Conservation (phyloP, 2,329 filamentous ascomycete genomes). For the Diaporthe sp. region DNA sequence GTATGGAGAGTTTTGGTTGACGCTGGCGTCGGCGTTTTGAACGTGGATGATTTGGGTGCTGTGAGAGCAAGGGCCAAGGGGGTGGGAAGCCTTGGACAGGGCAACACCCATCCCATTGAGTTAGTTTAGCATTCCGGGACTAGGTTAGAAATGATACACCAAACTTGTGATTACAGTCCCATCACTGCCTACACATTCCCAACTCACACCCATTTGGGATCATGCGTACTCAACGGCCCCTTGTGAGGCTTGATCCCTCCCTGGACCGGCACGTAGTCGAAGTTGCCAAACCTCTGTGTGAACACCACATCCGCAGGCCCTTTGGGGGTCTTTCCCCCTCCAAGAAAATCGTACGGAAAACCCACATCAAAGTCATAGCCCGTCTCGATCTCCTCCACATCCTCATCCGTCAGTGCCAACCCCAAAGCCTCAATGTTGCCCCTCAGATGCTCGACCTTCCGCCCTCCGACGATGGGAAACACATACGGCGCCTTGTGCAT, state of each 20-base stretch:
- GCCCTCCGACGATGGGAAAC: constrained; percentile 79
- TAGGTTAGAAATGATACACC: neutral
- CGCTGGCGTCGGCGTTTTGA: constrained; percentile 18
- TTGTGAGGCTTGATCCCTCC: neutral
- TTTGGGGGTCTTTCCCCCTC: neutral
- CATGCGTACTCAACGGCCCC: neutral
- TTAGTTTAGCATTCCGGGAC: neutral
- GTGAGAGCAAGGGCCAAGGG: constrained; percentile 21
- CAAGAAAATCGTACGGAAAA: constrained; percentile 74
- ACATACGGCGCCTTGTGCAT: constrained; percentile 80
- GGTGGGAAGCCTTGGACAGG: constrained; percentile 8
- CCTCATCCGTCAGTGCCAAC: constrained; percentile 70
- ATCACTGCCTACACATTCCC: too few relatives aligned
- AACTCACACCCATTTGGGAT: neutral
- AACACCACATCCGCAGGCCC: neutral
- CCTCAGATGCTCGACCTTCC: constrained; percentile 78
- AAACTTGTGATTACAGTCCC: too few relatives aligned
- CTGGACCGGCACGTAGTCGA: neutral
- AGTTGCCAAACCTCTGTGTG: neutral
- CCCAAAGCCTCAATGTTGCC: constrained; percentile 78
- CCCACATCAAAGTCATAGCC: constrained; percentile 74
- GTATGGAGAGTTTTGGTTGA: constrained; percentile 24
- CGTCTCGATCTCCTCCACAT: constrained; percentile 76
- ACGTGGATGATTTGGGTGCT: constrained; percentile 20
- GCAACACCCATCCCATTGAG: neutral